A percentile compares a stretch with the other conserved stretches of the same genome.
Conservation (phyloP, 2,329 filamentous ascomycete species). For the Sphaerostilbella broomeana region DNA sequence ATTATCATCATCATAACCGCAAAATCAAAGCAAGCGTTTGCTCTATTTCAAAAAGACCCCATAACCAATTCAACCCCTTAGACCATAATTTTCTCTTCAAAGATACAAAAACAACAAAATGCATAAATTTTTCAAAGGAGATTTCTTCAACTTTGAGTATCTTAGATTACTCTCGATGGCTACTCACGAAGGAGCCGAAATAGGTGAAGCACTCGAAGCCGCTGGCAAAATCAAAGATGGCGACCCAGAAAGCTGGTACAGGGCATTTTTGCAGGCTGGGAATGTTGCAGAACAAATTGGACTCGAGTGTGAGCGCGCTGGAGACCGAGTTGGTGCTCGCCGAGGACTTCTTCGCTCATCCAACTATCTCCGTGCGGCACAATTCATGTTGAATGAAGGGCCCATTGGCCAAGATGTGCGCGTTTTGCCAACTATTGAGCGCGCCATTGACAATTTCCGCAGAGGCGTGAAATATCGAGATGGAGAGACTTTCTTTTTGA, state of each 20-base stretch:
- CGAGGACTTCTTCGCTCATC: slow-evolving; percentile 33
- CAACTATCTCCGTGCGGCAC: slow-evolving; percentile 34
- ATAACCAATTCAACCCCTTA: too few species aligned
- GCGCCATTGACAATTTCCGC: slow-evolving; percentile 20
- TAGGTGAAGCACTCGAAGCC: slow-evolving; percentile 27
- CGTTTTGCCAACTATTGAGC: slow-evolving; percentile 22
- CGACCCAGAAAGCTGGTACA: slow-evolving; percentile 35
- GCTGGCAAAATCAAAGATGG: slow-evolving; percentile 29
- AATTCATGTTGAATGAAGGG: slow-evolving; percentile 24
- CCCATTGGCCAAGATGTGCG: slow-evolving; percentile 20
- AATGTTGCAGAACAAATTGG: slow-evolving; percentile 28
- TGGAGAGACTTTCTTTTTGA: slow-evolving; percentile 21
- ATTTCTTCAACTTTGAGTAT: slow-evolving; percentile 39
- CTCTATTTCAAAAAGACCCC: too few species aligned
- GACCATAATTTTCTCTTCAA: too few species aligned
- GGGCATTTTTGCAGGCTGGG: slow-evolving; percentile 27
- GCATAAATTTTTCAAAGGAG: slow-evolving; percentile 24
- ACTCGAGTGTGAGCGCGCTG: slow-evolving; percentile 24
- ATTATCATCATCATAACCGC: too few species aligned
- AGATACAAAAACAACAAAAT: too few species aligned
- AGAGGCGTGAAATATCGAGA: slow-evolving; percentile 25
- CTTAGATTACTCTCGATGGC: slow-evolving; percentile 20
- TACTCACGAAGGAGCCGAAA: not conserved
- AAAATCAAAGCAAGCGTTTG: too few species aligned
- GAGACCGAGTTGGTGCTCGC: slow-evolving; percentile 26